These are phyloP conservation scores for Catharanthus roseus DNA, from an alignment of 257 asterid genomes.

Conservation along the genomic window DNA sequence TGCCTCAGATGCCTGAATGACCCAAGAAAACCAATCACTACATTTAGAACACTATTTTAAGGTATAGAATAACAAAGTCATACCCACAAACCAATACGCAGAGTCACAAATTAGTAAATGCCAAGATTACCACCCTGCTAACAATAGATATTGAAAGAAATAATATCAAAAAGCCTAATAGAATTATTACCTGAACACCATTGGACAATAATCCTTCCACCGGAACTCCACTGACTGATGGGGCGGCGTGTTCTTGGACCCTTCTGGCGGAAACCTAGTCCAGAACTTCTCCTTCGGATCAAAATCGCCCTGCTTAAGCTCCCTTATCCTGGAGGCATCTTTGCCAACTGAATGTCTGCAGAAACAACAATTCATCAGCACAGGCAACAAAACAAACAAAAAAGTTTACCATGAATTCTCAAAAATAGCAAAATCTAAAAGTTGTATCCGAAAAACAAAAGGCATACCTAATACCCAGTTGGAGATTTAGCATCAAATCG, in stretches of 20 bases:
- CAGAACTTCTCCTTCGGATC: slow-evolving; percentile 89
- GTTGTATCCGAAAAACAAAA: background rate
- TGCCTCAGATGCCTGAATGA: slow-evolving; percentile 69
- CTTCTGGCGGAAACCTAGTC: slow-evolving; percentile 85
- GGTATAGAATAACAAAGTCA: background rate
- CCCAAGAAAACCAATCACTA: slow-evolving; percentile 18
- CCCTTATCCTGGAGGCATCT: slow-evolving; percentile 51
- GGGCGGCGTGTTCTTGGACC: slow-evolving; percentile 77
- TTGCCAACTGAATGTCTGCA: slow-evolving; percentile 75
- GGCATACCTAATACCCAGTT: slow-evolving; percentile 82
- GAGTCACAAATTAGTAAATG: too few relatives aligned
- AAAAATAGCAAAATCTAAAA: slow-evolving; percentile 3
- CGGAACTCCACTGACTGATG: slow-evolving; percentile 79
- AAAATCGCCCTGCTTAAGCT: slow-evolving; percentile 67
- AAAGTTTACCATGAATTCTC: background rate
- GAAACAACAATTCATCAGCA: background rate
- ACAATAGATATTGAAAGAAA: background rate
- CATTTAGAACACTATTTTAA: background rate
- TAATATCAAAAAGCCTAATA: background rate
- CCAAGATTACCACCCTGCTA: background rate
- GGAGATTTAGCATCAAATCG: slow-evolving; percentile 94
- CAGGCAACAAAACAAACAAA: slow-evolving; percentile 7
- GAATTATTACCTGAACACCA: slow-evolving; percentile 60
- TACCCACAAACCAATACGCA: background rate
- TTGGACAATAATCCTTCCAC: slow-evolving; percentile 92